phyloP scores from a whole-genome alignment of 2,329 filamentous ascomycete species.

The Ilyonectria destructans region DNA sequence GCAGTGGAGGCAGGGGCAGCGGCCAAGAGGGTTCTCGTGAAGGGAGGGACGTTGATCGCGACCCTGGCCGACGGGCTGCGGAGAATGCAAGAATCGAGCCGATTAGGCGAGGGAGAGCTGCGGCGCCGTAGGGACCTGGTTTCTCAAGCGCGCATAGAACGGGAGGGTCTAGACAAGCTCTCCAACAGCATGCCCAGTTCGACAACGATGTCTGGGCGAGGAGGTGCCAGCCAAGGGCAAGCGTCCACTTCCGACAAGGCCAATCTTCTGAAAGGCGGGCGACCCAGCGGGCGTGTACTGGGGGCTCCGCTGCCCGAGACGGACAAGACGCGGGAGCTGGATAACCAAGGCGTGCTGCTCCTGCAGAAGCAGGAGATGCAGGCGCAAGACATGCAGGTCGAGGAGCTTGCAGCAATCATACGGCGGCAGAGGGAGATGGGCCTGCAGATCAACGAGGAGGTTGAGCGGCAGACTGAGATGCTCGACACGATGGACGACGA shows the following conservation, averaged over 20 bases:
- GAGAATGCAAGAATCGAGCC: constrained; percentile 67
- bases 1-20: constrained; percentile 77
- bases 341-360: constrained; percentile 82
- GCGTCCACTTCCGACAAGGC: constrained; percentile 66
- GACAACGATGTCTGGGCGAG: constrained; percentile 44
- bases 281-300: constrained; percentile 74
- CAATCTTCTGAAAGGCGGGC: constrained; percentile 60
- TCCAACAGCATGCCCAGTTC: constrained; percentile 69
- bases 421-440: constrained; percentile 85
- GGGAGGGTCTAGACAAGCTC: constrained; percentile 82
- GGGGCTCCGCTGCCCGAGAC: constrained; percentile 83
- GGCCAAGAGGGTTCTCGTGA: constrained; percentile 82
- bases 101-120: constrained; percentile 83
- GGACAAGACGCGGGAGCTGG: constrained; percentile 81
- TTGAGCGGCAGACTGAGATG: constrained; percentile 80
- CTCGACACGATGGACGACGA: constrained; percentile 78
- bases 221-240: constrained; percentile 67
- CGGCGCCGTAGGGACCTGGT: constrained; percentile 81
- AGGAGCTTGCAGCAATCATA: constrained; percentile 79
- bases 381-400: constrained; percentile 82
- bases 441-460: constrained; percentile 81
- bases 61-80: constrained; percentile 78
- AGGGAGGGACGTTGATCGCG: constrained; percentile 75
- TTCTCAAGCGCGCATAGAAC: constrained; percentile 79
- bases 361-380: constrained; percentile 82